These are phyloP conservation scores for Dendrocalamus sinicus DNA, from an alignment of 176 grass and related monocot genomes.

Conservation along the genomic window DNA sequence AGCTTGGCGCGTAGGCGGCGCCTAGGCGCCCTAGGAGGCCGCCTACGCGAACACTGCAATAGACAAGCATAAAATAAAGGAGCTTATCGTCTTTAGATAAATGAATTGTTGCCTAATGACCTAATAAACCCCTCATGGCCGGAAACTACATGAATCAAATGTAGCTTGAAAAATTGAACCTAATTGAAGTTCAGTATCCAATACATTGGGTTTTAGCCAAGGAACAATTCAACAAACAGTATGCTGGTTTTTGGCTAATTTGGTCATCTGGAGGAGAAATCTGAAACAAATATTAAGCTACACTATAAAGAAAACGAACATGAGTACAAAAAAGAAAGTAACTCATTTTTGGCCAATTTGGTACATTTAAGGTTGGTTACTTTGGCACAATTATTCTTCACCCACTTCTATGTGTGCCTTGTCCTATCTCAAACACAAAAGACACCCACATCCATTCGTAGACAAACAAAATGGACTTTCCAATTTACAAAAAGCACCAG, in stretches of 20 bases:
- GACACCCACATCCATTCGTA: neutral
- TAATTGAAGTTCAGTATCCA: neutral
- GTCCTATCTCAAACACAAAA: conserved; percentile 3
- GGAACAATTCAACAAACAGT: neutral
- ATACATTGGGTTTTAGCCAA: neutral
- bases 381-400: neutral
- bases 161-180: neutral
- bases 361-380: conserved; percentile 10
- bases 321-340: conserved; percentile 18
- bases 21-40: too few relatives aligned
- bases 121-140: conserved; percentile 9
- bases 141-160: conserved; percentile 20
- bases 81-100: neutral
- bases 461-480: conserved; percentile 12
- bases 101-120: neutral
- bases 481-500: conserved; percentile 32
- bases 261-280: neutral
- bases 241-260: neutral
- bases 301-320: neutral
- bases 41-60: neutral
- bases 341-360: neutral
- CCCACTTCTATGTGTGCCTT: neutral
- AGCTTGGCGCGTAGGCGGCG: too few relatives aligned
- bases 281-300: neutral
- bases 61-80: neutral